Percentiles rank a stretch among this genome's conserved stretches.
Evolutionary conservation across 2,329 filamentous ascomycete species (phyloP).

Genomic region (Orbilia brochopaga): DNA sequence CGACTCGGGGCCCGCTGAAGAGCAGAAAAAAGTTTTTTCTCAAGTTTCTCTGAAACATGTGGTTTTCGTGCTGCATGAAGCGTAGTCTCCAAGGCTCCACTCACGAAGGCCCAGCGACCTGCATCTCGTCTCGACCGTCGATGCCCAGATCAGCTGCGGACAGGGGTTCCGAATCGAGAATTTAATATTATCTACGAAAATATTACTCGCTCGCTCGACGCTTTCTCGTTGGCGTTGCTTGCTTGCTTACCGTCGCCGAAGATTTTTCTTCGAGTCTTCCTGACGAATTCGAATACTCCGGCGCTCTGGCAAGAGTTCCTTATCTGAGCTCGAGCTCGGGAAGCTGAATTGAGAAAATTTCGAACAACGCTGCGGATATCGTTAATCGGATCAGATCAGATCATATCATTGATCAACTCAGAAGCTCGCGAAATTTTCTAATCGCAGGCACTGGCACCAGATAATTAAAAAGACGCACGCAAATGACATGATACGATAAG

Average conservation of each 20-base stretch:
- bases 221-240: no score
- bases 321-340: no score
- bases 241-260: background rate
- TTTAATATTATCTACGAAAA: slow-evolving; percentile 21
- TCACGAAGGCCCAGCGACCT: slow-evolving; percentile 4
- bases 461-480: slow-evolving; percentile 16
- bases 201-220: slow-evolving; percentile 13
- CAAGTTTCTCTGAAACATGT: slow-evolving; percentile 37
- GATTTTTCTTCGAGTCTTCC: background rate
- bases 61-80: slow-evolving; percentile 51
- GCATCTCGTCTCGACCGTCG: slow-evolving; percentile 18
- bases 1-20: slow-evolving; percentile 34
- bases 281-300: slow-evolving; percentile 10
- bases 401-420: slow-evolving; percentile 45
- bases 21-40: slow-evolving; percentile 12
- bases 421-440: background rate
- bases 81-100: slow-evolving; percentile 22
- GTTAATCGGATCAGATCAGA: slow-evolving; percentile 36
- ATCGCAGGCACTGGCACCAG: no score
- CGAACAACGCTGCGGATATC: slow-evolving; percentile 23
- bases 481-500: slow-evolving; percentile 2
- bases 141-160: slow-evolving; percentile 27
- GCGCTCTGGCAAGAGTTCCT: slow-evolving; percentile 36
- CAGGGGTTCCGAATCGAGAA: slow-evolving; percentile 25
- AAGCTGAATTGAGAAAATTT: slow-evolving; percentile 9